Base-by-base conservation (phyloP, 305 asterid genomes). In the Caryopteris hybrid region DNA sequence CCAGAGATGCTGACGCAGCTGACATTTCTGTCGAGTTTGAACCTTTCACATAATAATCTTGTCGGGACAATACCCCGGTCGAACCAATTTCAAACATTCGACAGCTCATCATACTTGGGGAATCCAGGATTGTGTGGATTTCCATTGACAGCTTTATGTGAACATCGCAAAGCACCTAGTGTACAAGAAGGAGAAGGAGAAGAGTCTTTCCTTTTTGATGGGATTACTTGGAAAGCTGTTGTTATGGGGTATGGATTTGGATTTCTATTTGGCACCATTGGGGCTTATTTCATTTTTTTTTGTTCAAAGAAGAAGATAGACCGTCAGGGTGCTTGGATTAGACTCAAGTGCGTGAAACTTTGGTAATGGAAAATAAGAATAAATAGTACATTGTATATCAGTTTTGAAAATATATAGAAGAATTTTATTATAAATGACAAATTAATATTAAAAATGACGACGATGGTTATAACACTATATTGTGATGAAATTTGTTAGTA, bases 41-140 rank as follows among this genome's bases (percentile, higher is more conserved):
- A 72, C 61, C 47, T 79, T 41, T 79, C 77, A 0, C 7, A 75
- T 5, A 79, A 79, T 58, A 61, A 2, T 36, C 73, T 75, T 0
- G 53, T 50, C 67, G 80, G 34, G 46, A 57, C 0, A 0, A 79
- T 79, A 43, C 76, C 76, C 8, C 57, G 5, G 6, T 27, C 61
- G 6, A 9, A 10, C 3, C 76, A 77, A 5, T 75, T 80, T 50
- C 1, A 36, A 12, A 71, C 80, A 34, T 63, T 68, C 33, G 66
- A 29, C 12, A 71, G 68, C 27, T 17, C 17, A 11, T 80, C 76
- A 0, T 74, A 71, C 18, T 1, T 27, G 0, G 79, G 81, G 3
- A 81, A 81, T 67, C 11, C 61, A 3, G 74, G 31, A 6, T 41
- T 80, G 64, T 76, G 77, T 51, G 75, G 84, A 50, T 34, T 2